These are phyloP conservation scores for Leccinum boreale DNA, from an alignment of 768 basidiomycete genomes.

Conservation along the genomic window DNA sequence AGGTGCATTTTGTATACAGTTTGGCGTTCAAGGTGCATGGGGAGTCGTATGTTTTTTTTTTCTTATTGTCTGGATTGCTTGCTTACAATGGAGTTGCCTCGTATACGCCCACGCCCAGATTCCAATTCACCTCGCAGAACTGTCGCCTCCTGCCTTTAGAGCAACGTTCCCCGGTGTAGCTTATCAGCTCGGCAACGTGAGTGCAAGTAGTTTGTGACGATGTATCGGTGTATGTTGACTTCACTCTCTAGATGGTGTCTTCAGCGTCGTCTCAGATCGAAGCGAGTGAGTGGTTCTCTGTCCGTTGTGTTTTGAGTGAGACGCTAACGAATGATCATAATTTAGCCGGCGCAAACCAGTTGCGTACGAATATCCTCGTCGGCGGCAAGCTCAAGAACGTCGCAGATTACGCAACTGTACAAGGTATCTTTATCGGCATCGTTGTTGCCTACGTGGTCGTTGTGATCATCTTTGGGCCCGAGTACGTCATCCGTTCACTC, in stretches of 20 bases:
- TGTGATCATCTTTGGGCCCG: slow-evolving; percentile 75
- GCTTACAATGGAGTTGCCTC: background rate
- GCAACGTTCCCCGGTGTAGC: slow-evolving; percentile 84
- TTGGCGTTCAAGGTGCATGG: slow-evolving; percentile 90
- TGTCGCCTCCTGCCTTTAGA: slow-evolving; percentile 86
- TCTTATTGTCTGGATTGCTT: background rate
- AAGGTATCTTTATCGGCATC: slow-evolving; percentile 85
- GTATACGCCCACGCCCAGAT: slow-evolving; percentile 32
- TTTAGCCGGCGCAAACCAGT: slow-evolving; percentile 54
- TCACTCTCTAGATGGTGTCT: slow-evolving; percentile 52
- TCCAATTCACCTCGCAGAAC: slow-evolving; percentile 79
- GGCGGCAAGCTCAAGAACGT: slow-evolving; percentile 41
- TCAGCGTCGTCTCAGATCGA: slow-evolving; percentile 62
- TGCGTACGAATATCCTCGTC: slow-evolving; percentile 47
- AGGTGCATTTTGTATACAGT: slow-evolving; percentile 83
- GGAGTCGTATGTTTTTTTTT: slow-evolving; percentile 58
- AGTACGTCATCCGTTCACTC: slow-evolving; percentile 41
- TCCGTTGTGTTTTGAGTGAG: background rate
- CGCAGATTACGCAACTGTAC: slow-evolving; percentile 70
- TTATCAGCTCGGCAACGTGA: slow-evolving; percentile 75
- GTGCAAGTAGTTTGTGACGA: background rate
- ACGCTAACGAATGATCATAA: background rate
- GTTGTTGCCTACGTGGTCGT: slow-evolving; percentile 76
- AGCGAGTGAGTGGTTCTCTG: slow-evolving; percentile 19
- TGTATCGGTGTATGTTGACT: background rate